phyloP scores from a whole-genome alignment of 108 stramenopile species.

The Chaetoceros tenuissimus region DNA sequence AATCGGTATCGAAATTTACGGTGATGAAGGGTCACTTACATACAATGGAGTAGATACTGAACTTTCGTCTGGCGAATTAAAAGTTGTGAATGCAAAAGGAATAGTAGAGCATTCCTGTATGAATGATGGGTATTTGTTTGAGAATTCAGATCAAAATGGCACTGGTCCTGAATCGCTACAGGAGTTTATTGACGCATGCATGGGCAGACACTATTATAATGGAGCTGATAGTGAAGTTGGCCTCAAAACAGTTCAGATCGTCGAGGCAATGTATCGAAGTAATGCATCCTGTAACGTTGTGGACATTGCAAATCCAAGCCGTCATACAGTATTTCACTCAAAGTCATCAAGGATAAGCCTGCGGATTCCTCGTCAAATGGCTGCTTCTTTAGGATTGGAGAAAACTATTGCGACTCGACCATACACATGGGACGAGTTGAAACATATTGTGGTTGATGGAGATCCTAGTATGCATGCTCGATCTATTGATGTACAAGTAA shows the following conservation, averaged over 20 bases:
- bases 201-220: conserved; percentile 26
- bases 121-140: too few relatives aligned
- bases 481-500: conserved; percentile 29
- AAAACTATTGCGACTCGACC: conserved; percentile 1
- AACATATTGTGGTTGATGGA: conserved; percentile 24
- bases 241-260: conserved; percentile 35
- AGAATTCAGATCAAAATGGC: conserved; percentile 42
- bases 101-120: too few relatives aligned
- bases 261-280: conserved; percentile 63
- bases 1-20: conserved; percentile 50
- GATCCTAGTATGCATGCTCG: conserved; percentile 49
- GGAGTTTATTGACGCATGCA: conserved; percentile 45
- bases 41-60: too few relatives aligned
- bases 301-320: too few relatives aligned
- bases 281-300: too few relatives aligned
- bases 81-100: too few relatives aligned
- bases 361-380: neutral
- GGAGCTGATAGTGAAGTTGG: conserved; percentile 47
- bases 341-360: too few relatives aligned
- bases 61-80: too few relatives aligned
- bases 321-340: too few relatives aligned
- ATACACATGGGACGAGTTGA: conserved; percentile 24
- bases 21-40: conserved; percentile 31
- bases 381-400: neutral
- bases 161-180: conserved; percentile 52